Conservation (phyloP, 257 asterid genomes). For the Coffea eugenioides region DNA sequence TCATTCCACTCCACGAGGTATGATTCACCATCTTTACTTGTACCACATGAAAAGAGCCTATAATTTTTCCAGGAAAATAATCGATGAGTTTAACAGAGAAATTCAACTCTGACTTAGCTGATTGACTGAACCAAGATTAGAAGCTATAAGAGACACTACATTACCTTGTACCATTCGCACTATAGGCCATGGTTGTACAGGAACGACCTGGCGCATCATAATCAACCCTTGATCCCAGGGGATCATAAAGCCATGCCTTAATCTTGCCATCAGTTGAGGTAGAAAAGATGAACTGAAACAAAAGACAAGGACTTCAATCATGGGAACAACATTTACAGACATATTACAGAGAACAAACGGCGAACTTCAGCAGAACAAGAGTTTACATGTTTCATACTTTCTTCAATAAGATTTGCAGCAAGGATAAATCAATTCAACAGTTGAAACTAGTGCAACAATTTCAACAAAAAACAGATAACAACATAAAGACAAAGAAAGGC, state of each 20-base stretch:
- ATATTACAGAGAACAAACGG: background rate
- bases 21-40: conserved; percentile 60
- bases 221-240: conserved; percentile 52
- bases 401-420: background rate
- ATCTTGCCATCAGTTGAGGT: conserved; percentile 69
- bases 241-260: conserved; percentile 66
- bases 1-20: conserved; percentile 70
- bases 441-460: background rate
- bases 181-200: conserved; percentile 62
- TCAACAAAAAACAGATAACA: background rate
- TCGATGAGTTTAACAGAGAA: conserved; percentile 4
- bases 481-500: background rate
- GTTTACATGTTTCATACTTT: background rate
- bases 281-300: conserved; percentile 55
- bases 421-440: background rate
- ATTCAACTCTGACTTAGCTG: background rate
- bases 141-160: conserved; percentile 15
- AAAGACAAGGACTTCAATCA: conserved; percentile 11
- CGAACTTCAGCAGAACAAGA: background rate
- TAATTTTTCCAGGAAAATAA: background rate
- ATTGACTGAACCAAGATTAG: background rate
- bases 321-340: background rate
- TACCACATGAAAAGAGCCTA: conserved; percentile 74
- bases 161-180: conserved; percentile 73
- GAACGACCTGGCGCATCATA: conserved; percentile 67